Conservation (phyloP, 768 basidiomycete species). For the Auricularia sp. region DNA sequence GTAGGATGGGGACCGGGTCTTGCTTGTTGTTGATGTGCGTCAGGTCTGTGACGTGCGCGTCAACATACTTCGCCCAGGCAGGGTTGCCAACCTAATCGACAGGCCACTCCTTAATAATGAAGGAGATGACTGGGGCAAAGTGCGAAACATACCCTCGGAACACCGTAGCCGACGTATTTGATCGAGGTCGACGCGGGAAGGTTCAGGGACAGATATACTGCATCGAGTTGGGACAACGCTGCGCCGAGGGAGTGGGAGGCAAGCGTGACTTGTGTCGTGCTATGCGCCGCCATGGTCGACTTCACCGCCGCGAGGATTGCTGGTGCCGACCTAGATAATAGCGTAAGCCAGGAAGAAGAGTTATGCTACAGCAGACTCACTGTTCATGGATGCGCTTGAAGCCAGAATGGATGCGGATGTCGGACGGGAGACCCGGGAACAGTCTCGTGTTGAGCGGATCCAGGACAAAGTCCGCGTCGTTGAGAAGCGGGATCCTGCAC, state of each 20-base stretch:
- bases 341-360: background rate
- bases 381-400: conserved; percentile 35
- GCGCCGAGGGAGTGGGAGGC: conserved; percentile 33
- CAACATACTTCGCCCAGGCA: conserved; percentile 2
- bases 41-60: conserved; percentile 4
- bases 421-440: conserved; percentile 11
- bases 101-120: conserved; percentile 36
- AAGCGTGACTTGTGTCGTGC: conserved; percentile 18
- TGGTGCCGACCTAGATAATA: conserved; percentile 17
- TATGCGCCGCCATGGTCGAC: conserved; percentile 13
- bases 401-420: conserved; percentile 37
- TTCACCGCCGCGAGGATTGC: conserved; percentile 22
- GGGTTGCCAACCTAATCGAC: conserved; percentile 3
- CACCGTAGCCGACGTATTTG: conserved; percentile 24
- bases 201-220: conserved; percentile 32
- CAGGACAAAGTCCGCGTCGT: conserved; percentile 24
- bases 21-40: conserved; percentile 8
- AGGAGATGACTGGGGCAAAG: too few relatives aligned
- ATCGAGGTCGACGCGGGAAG: conserved; percentile 24
- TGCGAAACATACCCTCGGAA: conserved; percentile 23
- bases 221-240: conserved; percentile 29
- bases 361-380: conserved; percentile 18
- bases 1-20: conserved; percentile 1
- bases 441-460: conserved; percentile 7
- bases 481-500: conserved; percentile 18